Evolutionary conservation across 768 basidiomycete species (phyloP), one percentile per base, ranked within the genome.

Genomic region (Punctularia strigosozonata): DNA sequence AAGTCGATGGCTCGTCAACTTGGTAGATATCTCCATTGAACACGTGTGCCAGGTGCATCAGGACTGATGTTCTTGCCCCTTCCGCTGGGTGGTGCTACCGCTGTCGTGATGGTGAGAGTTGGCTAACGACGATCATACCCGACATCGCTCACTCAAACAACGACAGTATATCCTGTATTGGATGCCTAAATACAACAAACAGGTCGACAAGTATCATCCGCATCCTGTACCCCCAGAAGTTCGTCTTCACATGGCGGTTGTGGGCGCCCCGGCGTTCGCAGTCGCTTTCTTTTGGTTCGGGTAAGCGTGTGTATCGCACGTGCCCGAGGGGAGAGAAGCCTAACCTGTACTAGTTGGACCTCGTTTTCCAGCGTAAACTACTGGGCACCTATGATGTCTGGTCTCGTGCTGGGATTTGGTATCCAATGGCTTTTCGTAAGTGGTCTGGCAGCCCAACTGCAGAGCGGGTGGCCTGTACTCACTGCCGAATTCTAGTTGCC

Each of bases 241-340:
- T 36, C 64, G 77, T 18, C 53, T 80, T 19, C 60, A 64, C 35
- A 56, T 67, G 32, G 65, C 65, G 0, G 58, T 79, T 42, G 50
- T 70, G 42, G 69, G 65, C 3, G 66, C 69, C 0, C 77, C 77
- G 1, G 43, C 75, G 13, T 65, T 75, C 42, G 57, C 69, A 19
- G 36, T 62, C 17, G 66, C 72, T 4, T 72, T 79, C 54, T 80
- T 82, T 55, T 77, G 77, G 77, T 76, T 81, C 34, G 74, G 75
- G n/a, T n/a, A n/a, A n/a, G n/a, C n/a, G n/a, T n/a, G n/a, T n/a
- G n/a, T n/a, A n/a, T n/a, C n/a, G n/a, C n/a, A n/a, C n/a, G n/a
- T n/a, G n/a, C n/a, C n/a, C n/a, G n/a, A n/a, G n/a, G n/a, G n/a
- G n/a, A n/a, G n/a, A n/a, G n/a, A n/a, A n/a, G n/a, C n/a, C n/a